Evolutionary conservation across 495 filamentous ascomycete genomes (phyloP), one percentile per base, ranked within the genome.

Genomic region (Lasiosphaeria hispida): DNA sequence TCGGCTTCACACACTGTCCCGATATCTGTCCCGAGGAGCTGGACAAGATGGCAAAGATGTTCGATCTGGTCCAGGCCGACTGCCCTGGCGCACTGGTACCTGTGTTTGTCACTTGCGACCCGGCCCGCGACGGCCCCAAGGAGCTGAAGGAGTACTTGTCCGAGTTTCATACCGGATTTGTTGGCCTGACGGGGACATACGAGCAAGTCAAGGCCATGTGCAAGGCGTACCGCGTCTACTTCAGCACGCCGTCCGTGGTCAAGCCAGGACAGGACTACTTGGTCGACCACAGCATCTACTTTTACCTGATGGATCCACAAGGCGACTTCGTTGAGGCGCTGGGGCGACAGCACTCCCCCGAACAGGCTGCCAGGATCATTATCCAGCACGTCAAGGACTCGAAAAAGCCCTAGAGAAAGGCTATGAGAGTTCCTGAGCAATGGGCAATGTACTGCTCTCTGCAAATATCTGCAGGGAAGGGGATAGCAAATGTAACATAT

Each of bases 1-100:
- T 97, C 70, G 94, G 94, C 63, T 98, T 98, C 85, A 91, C 91
- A 11, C 92, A 96, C 73, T 98, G 94, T 71, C 94, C 94, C 10
- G 94, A 98, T 73, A 98, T 98, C 72, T 98, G 94, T 79, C 94
- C 94, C 33, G 94, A 98, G 63, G 94, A 98, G 77, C 86, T 98
- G 52, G 94, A 98, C 72, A 98, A 98, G 77, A 96, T 98, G 92
- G 90, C 92, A 47, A 77, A 78, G 61, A 96, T 96, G 80, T 90
- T 95, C 68, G 90, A 97, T 69, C 78, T 88, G 41, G 91, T 94
- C 47, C 79, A 84, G 62, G 81, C 70, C 43, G 59, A 74, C 51
- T 50, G 52, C 11, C 73, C 75, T 6, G 72, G 68, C 4, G 60
- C 61, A 7, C 58, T 82, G 45, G 62, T 71, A 37, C 91, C 95